Evolutionary conservation across 1,139 yeast species (phyloP), one percentile per base, ranked within the genome.

Genomic region (Candida sanyaensis): DNA sequence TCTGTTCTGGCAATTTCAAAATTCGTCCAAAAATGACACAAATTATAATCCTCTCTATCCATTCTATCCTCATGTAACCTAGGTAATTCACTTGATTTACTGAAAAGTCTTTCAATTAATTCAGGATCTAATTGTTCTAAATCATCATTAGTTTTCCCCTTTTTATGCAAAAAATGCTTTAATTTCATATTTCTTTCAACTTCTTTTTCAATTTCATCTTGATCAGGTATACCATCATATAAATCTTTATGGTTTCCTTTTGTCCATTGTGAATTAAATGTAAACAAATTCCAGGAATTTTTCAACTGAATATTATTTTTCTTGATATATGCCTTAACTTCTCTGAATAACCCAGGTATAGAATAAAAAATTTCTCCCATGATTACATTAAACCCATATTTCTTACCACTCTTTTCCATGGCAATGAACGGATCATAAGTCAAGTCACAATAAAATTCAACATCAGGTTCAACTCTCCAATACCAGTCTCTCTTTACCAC

Each of bases 391-490:
- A 88, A 92, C 0, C 97, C 97, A 60, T 91, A 91, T 55, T 80
- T 82, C 65, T 91, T 91, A 41, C 81, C 80, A 48, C 66, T 61
- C 47, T 72, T 75, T 46, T 80, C 81, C 97, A 92, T 89, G 59
- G 86, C 91, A 26, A 78, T 58, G 62, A 92, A 92, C 17, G 97
- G 96, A 66, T 92, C 97, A 66, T 91, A 90, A 0, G 96, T 87
- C 44, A 90, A 69, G 64, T 91, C 97, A 67, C 98, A 92, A 61
- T 77, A 90, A 63, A 88, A 91, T 54, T 88, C 86, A 40, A 92
- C 93, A 54, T 87, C 86, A 1, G 97, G 97, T 64, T 92, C 97
- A 8, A 92, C 90, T 46, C 97, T 75, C 97, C 97, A 91, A 68
- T 90, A 91, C 95, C 96, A 91, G 51, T 89, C 90, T 51, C 82